These are phyloP conservation scores for Avena eriantha DNA, from an alignment of 176 grass and related monocot genomes.

Conservation along the genomic window DNA sequence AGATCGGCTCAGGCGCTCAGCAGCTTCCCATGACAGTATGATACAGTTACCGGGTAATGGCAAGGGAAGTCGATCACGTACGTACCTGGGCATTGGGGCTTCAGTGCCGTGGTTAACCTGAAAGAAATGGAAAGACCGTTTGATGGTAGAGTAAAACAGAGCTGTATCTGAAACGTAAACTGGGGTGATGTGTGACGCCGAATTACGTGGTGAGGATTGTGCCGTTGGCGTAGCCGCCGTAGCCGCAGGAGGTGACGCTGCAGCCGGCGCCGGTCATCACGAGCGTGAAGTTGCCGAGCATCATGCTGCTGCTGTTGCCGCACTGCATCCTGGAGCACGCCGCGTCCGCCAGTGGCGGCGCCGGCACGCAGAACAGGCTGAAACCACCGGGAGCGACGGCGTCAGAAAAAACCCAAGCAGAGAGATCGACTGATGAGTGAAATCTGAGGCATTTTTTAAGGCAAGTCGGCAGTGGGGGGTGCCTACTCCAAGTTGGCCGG, in stretches of 20 bases:
- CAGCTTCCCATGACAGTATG: neutral
- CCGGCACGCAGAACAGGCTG: conserved; percentile 88
- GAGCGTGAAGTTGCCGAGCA: conserved; percentile 72
- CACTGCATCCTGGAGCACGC: conserved; percentile 92
- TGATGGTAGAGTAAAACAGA: neutral
- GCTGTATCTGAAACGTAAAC: neutral
- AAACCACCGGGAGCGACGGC: neutral
- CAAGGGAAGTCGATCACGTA: neutral
- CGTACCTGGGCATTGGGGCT: conserved; percentile 78
- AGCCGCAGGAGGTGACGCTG: conserved; percentile 81
- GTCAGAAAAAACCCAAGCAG: conserved; percentile 9
- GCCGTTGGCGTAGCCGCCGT: conserved; percentile 80
- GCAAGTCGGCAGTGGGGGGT: neutral
- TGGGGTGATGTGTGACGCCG: neutral
- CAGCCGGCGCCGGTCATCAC: conserved; percentile 69
- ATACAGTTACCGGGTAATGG: neutral
- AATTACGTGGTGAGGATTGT: conserved; percentile 68
- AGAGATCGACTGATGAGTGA: neutral
- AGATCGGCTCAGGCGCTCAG: too few species aligned
- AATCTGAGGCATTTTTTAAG: neutral
- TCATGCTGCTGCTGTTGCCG: conserved; percentile 67
- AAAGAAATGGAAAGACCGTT: conserved; percentile 7
- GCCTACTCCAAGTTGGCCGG: conserved; percentile 73
- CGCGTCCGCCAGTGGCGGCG: conserved; percentile 67
- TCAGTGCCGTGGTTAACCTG: conserved; percentile 69